These are phyloP conservation scores for Penicillium paxilli DNA, from an alignment of 495 filamentous ascomycete species.

Conservation along the genomic window DNA sequence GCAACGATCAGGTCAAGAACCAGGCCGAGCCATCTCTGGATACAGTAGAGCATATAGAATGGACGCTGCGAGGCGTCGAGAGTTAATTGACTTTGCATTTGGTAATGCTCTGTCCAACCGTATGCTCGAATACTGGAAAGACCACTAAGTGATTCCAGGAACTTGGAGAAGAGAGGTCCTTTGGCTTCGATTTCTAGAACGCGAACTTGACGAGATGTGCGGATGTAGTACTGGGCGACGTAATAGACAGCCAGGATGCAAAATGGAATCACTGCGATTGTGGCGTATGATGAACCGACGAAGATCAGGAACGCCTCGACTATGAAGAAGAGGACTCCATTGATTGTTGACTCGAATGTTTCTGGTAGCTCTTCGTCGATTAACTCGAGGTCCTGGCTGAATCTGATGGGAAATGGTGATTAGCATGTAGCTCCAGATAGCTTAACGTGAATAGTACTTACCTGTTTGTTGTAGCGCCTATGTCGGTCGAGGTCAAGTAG, in stretches of 20 bases:
- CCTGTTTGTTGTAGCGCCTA: slow-evolving; percentile 24
- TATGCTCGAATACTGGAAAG: slow-evolving; percentile 72
- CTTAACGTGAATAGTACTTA: neutral
- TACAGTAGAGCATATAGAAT: slow-evolving; percentile 59
- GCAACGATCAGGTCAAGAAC: slow-evolving; percentile 62
- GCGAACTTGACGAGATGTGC: slow-evolving; percentile 51
- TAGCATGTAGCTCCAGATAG: neutral
- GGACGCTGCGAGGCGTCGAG: slow-evolving; percentile 58
- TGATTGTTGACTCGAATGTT: slow-evolving; percentile 14
- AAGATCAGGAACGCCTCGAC: slow-evolving; percentile 20
- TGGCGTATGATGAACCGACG: slow-evolving; percentile 21
- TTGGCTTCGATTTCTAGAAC: slow-evolving; percentile 58
- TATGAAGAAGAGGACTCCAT: slow-evolving; percentile 10
- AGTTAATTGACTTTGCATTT: slow-evolving; percentile 55
- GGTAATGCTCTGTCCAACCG: slow-evolving; percentile 59
- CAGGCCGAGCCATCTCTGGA: slow-evolving; percentile 71
- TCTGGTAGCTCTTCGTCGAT: slow-evolving; percentile 48
- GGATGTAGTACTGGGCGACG: slow-evolving; percentile 30
- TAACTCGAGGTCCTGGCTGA: slow-evolving; percentile 42
- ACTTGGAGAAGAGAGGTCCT: slow-evolving; percentile 70
- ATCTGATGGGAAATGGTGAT: slow-evolving; percentile 4
- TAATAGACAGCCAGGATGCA: slow-evolving; percentile 19
- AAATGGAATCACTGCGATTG: slow-evolving; percentile 16
- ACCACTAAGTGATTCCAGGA: slow-evolving; percentile 64
- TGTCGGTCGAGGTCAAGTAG: slow-evolving; percentile 22